Evolutionary conservation across 345 rosid species (phyloP).

Genomic region (Citrus reticulata): DNA sequence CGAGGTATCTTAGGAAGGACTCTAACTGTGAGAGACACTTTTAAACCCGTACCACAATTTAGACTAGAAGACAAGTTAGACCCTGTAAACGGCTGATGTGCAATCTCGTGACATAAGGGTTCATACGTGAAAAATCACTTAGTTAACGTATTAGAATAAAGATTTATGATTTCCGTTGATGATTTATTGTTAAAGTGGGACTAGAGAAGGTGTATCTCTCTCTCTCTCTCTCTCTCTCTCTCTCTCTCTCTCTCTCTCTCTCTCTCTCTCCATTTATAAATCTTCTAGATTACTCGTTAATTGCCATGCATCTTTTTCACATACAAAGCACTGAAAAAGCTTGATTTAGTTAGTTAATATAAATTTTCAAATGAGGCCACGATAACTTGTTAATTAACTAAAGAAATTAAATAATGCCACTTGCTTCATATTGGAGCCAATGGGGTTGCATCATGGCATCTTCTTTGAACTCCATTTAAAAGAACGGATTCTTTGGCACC

Average conservation of each 20-base stretch:
- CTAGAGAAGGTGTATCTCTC: too few relatives aligned
- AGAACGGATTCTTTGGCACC: background rate
- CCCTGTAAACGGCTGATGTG: background rate
- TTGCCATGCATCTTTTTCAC: too few relatives aligned
- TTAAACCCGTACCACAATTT: too few relatives aligned
- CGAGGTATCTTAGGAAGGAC: fast-evolving
- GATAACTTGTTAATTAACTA: background rate
- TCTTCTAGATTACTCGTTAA: too few relatives aligned
- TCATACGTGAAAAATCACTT: background rate
- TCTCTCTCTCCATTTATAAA: too few relatives aligned
- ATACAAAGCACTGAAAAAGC: too few relatives aligned
- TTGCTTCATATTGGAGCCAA: background rate
- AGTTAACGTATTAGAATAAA: background rate
- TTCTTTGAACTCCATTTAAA: background rate
- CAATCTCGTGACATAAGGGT: background rate
- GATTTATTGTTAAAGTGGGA: too few relatives aligned
- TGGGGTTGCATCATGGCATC: background rate
- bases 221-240: too few relatives aligned
- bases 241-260: too few relatives aligned
- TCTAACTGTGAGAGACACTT: fast-evolving
- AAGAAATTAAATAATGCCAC: background rate
- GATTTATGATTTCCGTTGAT: background rate
- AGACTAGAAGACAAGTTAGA: background rate
- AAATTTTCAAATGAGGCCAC: background rate
- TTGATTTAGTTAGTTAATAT: background rate